Evolutionary conservation across 2,329 filamentous ascomycete genomes (phyloP), one percentile per base, ranked within the genome.

Genomic region (Ampelomyces quisqualis): DNA sequence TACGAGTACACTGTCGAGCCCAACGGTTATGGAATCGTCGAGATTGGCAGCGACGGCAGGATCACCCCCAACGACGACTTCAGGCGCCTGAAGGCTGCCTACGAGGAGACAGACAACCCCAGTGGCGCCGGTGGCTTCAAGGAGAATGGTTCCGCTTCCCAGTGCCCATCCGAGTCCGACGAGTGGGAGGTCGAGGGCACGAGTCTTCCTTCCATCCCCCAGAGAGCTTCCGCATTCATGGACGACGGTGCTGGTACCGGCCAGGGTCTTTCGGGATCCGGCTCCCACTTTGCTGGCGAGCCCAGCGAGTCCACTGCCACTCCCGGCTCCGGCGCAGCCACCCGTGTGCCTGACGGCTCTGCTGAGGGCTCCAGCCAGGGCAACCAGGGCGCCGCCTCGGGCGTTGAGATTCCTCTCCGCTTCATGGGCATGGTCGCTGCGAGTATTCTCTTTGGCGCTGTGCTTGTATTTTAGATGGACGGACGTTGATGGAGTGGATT

Each of bases 1-100:
- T 97, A 96, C 74, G 91, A 97, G 72, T 98, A 95, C 76, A 85
- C 86, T 9, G 73, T 85, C 57, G 66, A 69, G 55, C 57, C 58
- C 31, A 68, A 85, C 72, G 77, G 82, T 33, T 97, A 82, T 70
- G 91, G 90, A 56, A 84, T 95, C 48, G 89, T 90, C 62, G 72
- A 80, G 41, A 74, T 93, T 61, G 64, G 68, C 38, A 42, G 31
- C 20, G 77, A 77, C 53, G 63, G 70, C 60, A 67, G 72, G 15
- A 77, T 87, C 44, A 72, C 72, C 31, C 77, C 85, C 49, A 73
- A 78, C 29, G 55, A 69, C 19, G 87, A 91, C 61, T 95, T 85
- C 67, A 64, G 73, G 33, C 70, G 72, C 43, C 73, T 83, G 38
- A 72, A 76, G 68, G 54, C 62, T 2, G 77, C 77, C 5, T 76